phyloP scores from a whole-genome alignment of 2,329 filamentous ascomycete genomes.

The Aspergillus chevalieri region DNA sequence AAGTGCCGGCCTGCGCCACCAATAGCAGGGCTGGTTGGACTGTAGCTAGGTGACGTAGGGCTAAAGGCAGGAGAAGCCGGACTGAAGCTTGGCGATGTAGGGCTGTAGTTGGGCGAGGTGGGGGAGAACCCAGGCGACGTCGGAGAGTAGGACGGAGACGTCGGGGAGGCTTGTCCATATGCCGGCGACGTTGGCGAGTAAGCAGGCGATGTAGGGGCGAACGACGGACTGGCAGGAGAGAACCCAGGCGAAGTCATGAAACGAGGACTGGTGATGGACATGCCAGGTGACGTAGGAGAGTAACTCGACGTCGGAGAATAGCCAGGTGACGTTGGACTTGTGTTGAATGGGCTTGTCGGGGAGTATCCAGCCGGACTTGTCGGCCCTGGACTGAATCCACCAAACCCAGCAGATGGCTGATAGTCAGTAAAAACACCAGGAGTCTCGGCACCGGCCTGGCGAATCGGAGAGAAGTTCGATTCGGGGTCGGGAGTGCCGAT shows the following conservation, averaged over 20 bases:
- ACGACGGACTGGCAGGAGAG: slow-evolving; percentile 50
- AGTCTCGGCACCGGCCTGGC: slow-evolving; percentile 59
- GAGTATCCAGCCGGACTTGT: slow-evolving; percentile 60
- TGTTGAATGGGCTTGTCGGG: slow-evolving; percentile 70
- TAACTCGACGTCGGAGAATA: slow-evolving; percentile 59
- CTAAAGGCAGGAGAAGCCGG: slow-evolving; percentile 48
- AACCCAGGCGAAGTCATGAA: slow-evolving; percentile 51
- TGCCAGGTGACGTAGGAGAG: slow-evolving; percentile 69
- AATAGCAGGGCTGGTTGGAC: slow-evolving; percentile 48
- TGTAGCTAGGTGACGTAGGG: slow-evolving; percentile 55
- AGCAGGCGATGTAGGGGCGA: slow-evolving; percentile 52
- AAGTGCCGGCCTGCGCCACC: slow-evolving; percentile 36
- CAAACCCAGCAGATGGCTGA: slow-evolving; percentile 60
- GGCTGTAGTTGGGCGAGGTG: slow-evolving; percentile 56
- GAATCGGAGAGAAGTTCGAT: slow-evolving; percentile 65
- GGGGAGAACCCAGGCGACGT: slow-evolving; percentile 53
- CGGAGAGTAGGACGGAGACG: slow-evolving; percentile 48
- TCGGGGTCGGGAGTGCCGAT: slow-evolving; percentile 59
- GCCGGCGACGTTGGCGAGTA: slow-evolving; percentile 74
- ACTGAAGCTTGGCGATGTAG: slow-evolving; percentile 53
- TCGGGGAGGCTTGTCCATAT: slow-evolving; percentile 62
- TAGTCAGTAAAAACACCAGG: slow-evolving; percentile 58
- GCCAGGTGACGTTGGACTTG: slow-evolving; percentile 62
- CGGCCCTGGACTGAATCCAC: slow-evolving; percentile 59
- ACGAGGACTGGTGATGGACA: slow-evolving; percentile 51